phyloP scores from a whole-genome alignment of 495 filamentous ascomycete species.

The Amniculicola lignicola region DNA sequence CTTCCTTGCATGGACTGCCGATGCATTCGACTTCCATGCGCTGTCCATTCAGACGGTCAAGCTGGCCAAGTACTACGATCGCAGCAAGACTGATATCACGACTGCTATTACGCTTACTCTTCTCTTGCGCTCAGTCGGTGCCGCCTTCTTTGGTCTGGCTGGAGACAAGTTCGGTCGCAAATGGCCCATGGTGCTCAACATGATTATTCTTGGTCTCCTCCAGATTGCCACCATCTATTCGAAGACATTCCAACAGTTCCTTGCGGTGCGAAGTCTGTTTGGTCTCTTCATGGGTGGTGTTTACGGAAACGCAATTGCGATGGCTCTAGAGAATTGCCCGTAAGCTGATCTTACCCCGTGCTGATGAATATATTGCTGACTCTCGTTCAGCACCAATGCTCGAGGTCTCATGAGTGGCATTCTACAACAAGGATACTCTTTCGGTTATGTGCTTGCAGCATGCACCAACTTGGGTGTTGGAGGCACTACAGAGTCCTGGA shows the following conservation, averaged over 20 bases:
- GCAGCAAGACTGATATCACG: conserved; percentile 63
- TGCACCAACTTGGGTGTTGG: conserved; percentile 66
- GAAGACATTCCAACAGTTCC: conserved; percentile 62
- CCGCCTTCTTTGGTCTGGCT: conserved; percentile 66
- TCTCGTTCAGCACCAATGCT: conserved; percentile 44
- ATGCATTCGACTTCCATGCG: conserved; percentile 76
- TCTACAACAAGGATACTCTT: conserved; percentile 72
- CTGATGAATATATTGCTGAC: neutral
- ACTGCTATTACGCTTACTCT: conserved; percentile 74
- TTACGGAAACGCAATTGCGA: conserved; percentile 77
- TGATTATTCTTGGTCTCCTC: conserved; percentile 60
- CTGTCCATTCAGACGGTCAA: conserved; percentile 69
- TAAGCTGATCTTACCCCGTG: conserved; percentile 30
- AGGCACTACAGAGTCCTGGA: conserved; percentile 55
- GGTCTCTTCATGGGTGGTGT: conserved; percentile 83
- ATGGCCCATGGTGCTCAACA: conserved; percentile 75
- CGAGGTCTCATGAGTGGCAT: conserved; percentile 75
- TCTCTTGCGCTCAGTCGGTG: conserved; percentile 66
- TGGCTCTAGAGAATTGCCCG: conserved; percentile 76
- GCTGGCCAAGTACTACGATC: conserved; percentile 62
- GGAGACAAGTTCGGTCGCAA: conserved; percentile 75
- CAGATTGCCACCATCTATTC: conserved; percentile 74
- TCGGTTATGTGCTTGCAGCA: conserved; percentile 72
- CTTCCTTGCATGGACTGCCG: conserved; percentile 62
- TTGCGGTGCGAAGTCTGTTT: conserved; percentile 67